A percentile compares a stretch with the other conserved stretches of the same genome.
Evolutionary conservation across 257 asterid genomes (phyloP).

Genomic region (Nicotiana attenuata): DNA sequence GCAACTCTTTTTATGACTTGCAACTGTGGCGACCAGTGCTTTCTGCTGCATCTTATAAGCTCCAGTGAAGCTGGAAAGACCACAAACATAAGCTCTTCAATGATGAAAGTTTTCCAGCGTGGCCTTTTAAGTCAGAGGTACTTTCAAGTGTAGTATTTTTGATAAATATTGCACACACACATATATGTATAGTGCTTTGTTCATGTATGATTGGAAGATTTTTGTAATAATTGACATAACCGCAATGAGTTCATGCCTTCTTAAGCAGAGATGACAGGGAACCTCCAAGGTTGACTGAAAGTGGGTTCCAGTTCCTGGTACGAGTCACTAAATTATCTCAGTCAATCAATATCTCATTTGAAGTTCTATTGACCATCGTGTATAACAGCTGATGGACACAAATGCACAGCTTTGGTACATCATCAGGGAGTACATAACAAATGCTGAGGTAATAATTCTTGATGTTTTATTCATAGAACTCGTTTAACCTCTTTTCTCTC

Average conservation of each 20-base stretch:
- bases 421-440: conserved; percentile 88
- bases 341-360: conserved; percentile 12
- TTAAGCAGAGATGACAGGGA: conserved; percentile 80
- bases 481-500: background rate
- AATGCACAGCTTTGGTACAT: conserved; percentile 99
- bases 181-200: background rate
- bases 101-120: conserved; percentile 95
- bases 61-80: conserved; percentile 78
- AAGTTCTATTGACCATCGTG: conserved; percentile 30
- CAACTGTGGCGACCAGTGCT: conserved; percentile 59
- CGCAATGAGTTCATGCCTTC: conserved; percentile 23
- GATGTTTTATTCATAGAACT: conserved; percentile 1
- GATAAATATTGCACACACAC: background rate
- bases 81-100: conserved; percentile 80
- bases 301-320: conserved; percentile 98
- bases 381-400: conserved; percentile 89
- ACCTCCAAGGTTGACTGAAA: conserved; percentile 78
- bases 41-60: conserved; percentile 94
- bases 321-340: conserved; percentile 24
- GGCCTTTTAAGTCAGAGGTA: conserved; percentile 94
- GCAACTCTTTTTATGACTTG: conserved; percentile 38
- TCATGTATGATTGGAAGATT: background rate
- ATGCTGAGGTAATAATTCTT: conserved; percentile 65
- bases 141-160: conserved; percentile 15
- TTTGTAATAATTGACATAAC: conserved; percentile 17